phyloP scores from a whole-genome alignment of 2,329 filamentous ascomycete genomes.

The Thelonectria discophora region DNA sequence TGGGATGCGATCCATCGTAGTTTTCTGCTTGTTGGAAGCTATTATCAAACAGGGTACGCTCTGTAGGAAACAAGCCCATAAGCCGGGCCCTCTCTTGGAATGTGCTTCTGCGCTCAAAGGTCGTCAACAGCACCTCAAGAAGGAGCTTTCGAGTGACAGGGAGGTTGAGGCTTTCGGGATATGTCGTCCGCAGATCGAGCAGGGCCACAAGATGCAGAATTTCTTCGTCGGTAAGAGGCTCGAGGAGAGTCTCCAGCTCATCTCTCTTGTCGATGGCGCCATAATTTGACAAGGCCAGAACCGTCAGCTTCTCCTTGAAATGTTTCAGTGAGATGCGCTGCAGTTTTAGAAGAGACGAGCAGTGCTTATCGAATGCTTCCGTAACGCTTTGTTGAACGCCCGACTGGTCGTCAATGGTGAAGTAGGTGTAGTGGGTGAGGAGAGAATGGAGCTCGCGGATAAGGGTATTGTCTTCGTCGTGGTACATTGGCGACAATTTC shows the following conservation, averaged over 20 bases:
- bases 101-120: constrained; percentile 79
- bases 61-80: constrained; percentile 84
- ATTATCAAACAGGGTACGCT: constrained; percentile 80
- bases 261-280: constrained; percentile 82
- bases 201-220: constrained; percentile 72
- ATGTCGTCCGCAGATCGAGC: constrained; percentile 83
- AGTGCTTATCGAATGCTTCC: constrained; percentile 83
- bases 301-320: constrained; percentile 90
- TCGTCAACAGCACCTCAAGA: constrained; percentile 76
- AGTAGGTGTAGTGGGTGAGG: constrained; percentile 87
- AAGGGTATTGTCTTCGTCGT: constrained; percentile 76
- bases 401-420: constrained; percentile 90
- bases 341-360: constrained; percentile 76
- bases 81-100: constrained; percentile 82
- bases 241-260: constrained; percentile 81
- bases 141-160: constrained; percentile 70
- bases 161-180: constrained; percentile 76
- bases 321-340: constrained; percentile 81
- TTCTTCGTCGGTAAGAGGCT: constrained; percentile 77
- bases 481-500: constrained; percentile 79
- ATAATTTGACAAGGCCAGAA: constrained; percentile 92
- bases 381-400: constrained; percentile 77
- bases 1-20: constrained; percentile 86
- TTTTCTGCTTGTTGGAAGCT: constrained; percentile 81
- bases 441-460: constrained; percentile 82